Conservation (phyloP, 345 rosid genomes). For the Linum lewisii region DNA sequence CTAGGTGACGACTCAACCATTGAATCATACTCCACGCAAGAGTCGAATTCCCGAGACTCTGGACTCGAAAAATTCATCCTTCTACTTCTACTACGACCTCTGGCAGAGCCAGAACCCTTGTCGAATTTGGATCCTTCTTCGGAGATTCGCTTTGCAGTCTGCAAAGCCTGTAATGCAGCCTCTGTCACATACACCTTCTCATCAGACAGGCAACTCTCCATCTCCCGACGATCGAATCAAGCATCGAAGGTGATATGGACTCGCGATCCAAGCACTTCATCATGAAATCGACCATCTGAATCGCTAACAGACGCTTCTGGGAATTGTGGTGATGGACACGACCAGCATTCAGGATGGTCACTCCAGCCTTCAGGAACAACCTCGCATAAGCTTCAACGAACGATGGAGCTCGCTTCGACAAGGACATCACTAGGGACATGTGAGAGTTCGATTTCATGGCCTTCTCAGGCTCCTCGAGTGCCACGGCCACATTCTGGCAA, state of each 20-base stretch:
- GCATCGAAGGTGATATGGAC: conserved; percentile 50
- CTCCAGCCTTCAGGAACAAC: conserved; percentile 62
- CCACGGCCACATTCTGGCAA: conserved; percentile 83
- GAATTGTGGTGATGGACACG: conserved; percentile 52
- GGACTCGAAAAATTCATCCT: conserved; percentile 32
- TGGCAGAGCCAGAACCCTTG: conserved; percentile 46
- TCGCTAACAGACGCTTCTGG: conserved; percentile 69
- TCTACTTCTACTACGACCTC: conserved; percentile 39
- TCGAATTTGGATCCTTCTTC: conserved; percentile 50
- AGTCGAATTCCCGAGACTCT: conserved; percentile 67
- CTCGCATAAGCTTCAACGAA: conserved; percentile 89
- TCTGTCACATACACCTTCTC: conserved; percentile 82
- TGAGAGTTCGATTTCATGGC: conserved; percentile 63
- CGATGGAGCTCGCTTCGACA: conserved; percentile 74
- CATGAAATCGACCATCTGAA: conserved; percentile 82
- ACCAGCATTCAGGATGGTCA: conserved; percentile 46
- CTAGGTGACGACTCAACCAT: conserved; percentile 50
- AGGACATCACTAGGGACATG: conserved; percentile 66
- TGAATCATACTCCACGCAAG: conserved; percentile 45
- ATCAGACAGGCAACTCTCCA: conserved; percentile 80
- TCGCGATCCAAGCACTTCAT: conserved; percentile 79
- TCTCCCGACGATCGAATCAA: conserved; percentile 57
- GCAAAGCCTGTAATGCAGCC: conserved; percentile 82
- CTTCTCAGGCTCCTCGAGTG: conserved; percentile 49
- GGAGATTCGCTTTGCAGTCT: conserved; percentile 57